Evolutionary conservation across 2,329 filamentous ascomycete genomes (phyloP), one percentile per base, ranked within the genome.

Genomic region (Aspergillus ochraceus): DNA sequence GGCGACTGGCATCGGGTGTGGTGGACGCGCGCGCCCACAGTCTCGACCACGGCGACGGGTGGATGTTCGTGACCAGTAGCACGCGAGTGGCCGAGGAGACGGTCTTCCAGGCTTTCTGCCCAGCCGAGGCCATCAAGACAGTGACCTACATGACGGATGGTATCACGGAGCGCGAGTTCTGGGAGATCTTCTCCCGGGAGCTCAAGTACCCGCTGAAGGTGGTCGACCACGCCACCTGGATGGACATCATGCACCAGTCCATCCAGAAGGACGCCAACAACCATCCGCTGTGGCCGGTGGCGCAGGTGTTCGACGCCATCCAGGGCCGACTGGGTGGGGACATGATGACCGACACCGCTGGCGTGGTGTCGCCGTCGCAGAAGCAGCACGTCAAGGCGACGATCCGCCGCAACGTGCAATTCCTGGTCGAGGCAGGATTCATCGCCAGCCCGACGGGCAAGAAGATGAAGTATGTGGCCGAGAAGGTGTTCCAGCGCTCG

Each of bases 401-500:
- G 3, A 53, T 64, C 11, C 52, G 58, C 10, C 61, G 49, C 19
- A 61, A 62, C 20, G 58, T 58, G 32, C 55, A 63, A 32, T 64
- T 61, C 17, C 55, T 64, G 26, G 56, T 63, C 2, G 59, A 61
- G 29, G 58, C 52, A 1, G 60, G 62, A 0, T 63, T 61, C 47
- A 54, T 60, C 30, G 61, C 61, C 29, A 60, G 58, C n/a, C 61
- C 58, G 11, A 58, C 61, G 11, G 61, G 61, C 10, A 60, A 60
- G 55, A 63, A 63, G 39, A 57, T 60, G 55, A 56, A 60, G 29
- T 63, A 63, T 17, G 54, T 60, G 51, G 55, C 58, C 22, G 61
- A 59, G 14, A 63, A 63, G 61, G 61, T 60, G 52, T 63, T 63
- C 49, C 52, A 59, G 50, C 55, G 58, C 24, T 58, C 58, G 17